A percentile compares a stretch with the other conserved stretches of the same genome.
Evolutionary conservation across 306 rosid genomes (phyloP).

Genomic region (Lagenaria siceraria): DNA sequence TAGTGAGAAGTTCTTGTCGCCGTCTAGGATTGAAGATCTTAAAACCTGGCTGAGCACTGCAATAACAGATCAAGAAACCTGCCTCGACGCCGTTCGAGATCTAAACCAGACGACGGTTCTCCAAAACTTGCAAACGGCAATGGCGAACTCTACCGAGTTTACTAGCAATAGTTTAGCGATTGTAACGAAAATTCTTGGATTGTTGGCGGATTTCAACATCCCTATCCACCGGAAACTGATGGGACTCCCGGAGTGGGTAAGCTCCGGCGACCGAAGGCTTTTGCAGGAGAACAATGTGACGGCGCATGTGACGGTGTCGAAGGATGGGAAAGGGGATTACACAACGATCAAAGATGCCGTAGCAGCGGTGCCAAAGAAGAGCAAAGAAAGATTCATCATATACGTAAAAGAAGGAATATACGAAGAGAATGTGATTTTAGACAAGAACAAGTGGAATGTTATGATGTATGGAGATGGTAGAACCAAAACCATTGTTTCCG

Average conservation of each 20-base stretch:
- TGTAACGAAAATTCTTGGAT: slow-evolving; percentile 33
- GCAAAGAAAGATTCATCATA: slow-evolving; percentile 35
- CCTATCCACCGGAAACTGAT: slow-evolving; percentile 53
- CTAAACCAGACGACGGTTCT: slow-evolving; percentile 19
- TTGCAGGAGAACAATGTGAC: slow-evolving; percentile 17
- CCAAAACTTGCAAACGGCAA: slow-evolving; percentile 8
- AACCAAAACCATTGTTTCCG: slow-evolving; percentile 45
- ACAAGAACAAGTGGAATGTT: slow-evolving; percentile 78
- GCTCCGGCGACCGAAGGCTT: slow-evolving; percentile 53
- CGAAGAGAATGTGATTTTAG: slow-evolving; percentile 56
- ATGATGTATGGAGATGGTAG: slow-evolving; percentile 77
- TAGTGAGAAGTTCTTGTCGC: slow-evolving; percentile 16
- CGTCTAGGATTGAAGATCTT: slow-evolving; percentile 26
- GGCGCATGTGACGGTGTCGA: slow-evolving; percentile 43
- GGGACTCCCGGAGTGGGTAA: slow-evolving; percentile 63
- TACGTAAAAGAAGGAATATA: slow-evolving; percentile 66
- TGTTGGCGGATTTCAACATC: slow-evolving; percentile 24
- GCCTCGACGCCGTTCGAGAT: slow-evolving; percentile 54
- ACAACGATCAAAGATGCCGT: slow-evolving; percentile 42
- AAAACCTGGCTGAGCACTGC: slow-evolving; percentile 70
- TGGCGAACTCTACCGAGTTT: slow-evolving; percentile 61
- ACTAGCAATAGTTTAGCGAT: slow-evolving; percentile 80
- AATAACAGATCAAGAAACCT: slow-evolving; percentile 68
- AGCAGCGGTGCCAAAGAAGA: slow-evolving; percentile 46
- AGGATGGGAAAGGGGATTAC: slow-evolving; percentile 51